Base-by-base conservation (phyloP, 257 asterid genomes). In the Capsicum rhomboideum region DNA sequence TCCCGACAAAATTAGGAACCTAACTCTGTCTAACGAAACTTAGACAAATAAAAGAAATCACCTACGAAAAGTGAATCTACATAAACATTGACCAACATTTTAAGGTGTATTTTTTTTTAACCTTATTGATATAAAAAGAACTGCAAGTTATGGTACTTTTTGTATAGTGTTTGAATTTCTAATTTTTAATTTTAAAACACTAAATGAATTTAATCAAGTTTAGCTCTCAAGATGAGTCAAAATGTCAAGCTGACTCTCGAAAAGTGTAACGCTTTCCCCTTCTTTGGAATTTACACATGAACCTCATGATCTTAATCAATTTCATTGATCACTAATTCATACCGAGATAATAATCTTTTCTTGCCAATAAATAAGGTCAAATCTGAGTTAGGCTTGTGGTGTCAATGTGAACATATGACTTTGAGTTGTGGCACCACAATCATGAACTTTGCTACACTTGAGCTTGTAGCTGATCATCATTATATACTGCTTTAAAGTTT, bases 391-490 rank as follows among this genome's bases (percentile, higher is more conserved):
- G 77, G 23, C 14, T 31, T 67, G 49, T 0, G 23, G 14, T 49
- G 44, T 50, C 63, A 77, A 26, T 75, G 63, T 44, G 81, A 77
- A 77, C 81, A 77, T 26, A 0, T 2, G 63, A 77, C 46, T 50
- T 77, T 75, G 81, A 77, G 81, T 26, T 77, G 46, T 49, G 61
- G 81, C 21, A 77, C 81, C 81, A 49, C 81, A 50, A 80, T 40
- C 42, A 40, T 46, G 4, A 55, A 8, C 26, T 78, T 29, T 53
- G 23, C 59, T 50, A 53, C 26, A 16, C 26, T 78, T 46, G 58
- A 11, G 59, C n/a, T n/a, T 53, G 20, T 55, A 26, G 61, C 10
- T 78, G 26, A 28, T 78, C 16, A 50, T 53, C n/a, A 56, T 29
- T 49, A 56, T 40, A 8, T 23, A 72, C 37, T 72, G 40, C 58